phyloP scores from a whole-genome alignment of 257 asterid species.

The Orobanche coerulescens region DNA sequence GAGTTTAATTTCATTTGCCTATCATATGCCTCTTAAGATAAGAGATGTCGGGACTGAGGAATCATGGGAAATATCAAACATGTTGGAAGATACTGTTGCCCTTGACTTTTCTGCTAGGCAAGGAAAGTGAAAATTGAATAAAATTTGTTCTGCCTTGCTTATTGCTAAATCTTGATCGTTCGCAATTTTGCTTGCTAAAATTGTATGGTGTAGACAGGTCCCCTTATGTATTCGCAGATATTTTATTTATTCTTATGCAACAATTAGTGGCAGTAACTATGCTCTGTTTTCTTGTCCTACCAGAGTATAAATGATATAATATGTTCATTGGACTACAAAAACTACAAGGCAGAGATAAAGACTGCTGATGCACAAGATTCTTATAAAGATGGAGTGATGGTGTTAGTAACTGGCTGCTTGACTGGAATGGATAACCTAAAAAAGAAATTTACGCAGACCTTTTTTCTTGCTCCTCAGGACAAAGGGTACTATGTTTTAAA shows the following conservation, averaged over 20 bases:
- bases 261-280: neutral
- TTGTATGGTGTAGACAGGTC: too few relatives aligned
- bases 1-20: too few relatives aligned
- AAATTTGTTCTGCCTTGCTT: too few relatives aligned
- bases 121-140: too few relatives aligned
- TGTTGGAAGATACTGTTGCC: too few relatives aligned
- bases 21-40: too few relatives aligned
- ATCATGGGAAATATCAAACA: too few relatives aligned
- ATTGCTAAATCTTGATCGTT: too few relatives aligned
- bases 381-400: constrained; percentile 58
- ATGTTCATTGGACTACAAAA: constrained; percentile 76
- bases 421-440: constrained; percentile 65
- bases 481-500: constrained; percentile 79
- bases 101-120: too few relatives aligned
- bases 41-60: too few relatives aligned
- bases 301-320: constrained; percentile 74
- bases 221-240: neutral
- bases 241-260: neutral
- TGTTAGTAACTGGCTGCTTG: constrained; percentile 83
- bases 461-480: constrained; percentile 93
- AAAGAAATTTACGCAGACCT: constrained; percentile 70
- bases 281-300: constrained; percentile 24
- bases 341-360: constrained; percentile 86
- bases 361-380: constrained; percentile 93
- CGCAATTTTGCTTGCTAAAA: too few relatives aligned